Evolutionary conservation across 129 eudicot species (phyloP).

Genomic region (Dittrichia graveolens): DNA sequence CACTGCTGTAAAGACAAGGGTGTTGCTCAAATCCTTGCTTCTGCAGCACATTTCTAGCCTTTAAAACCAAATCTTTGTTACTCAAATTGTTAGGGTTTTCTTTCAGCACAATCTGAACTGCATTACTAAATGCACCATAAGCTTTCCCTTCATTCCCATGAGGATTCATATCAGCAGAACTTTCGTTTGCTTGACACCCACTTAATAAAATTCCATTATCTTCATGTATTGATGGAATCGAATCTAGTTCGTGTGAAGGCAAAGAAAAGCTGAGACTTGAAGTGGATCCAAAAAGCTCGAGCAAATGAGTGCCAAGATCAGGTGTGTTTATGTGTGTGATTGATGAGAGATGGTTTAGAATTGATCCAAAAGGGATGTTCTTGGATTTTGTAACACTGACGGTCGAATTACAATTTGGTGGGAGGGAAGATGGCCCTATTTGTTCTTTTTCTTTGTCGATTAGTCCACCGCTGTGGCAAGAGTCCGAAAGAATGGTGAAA

Average conservation of each 20-base stretch:
- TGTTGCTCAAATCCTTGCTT: constrained; percentile 64
- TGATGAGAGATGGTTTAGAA: constrained; percentile 50
- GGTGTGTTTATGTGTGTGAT: constrained; percentile 47
- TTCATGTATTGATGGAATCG: constrained; percentile 35
- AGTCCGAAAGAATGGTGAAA: constrained; percentile 85
- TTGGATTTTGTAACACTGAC: constrained; percentile 40
- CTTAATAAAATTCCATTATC: constrained; percentile 82
- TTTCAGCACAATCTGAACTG: constrained; percentile 59
- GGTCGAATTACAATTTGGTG: neutral
- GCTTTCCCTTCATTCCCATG: constrained; percentile 46
- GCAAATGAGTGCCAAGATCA: constrained; percentile 64
- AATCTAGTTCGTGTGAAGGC: constrained; percentile 31
- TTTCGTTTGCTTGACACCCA: constrained; percentile 86
- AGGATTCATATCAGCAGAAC: constrained; percentile 63
- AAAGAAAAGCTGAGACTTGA: constrained; percentile 53
- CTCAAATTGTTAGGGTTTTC: constrained; percentile 38
- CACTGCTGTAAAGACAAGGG: constrained; percentile 90
- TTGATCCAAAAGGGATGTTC: constrained; percentile 53
- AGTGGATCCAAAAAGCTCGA: constrained; percentile 55
- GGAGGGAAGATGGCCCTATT: constrained; percentile 57
- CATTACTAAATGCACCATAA: constrained; percentile 83
- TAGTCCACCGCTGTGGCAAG: constrained; percentile 95
- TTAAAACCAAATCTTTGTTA: constrained; percentile 57
- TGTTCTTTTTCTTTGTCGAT: constrained; percentile 91
- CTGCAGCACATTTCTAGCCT: constrained; percentile 57